Evolutionary conservation across 2,329 filamentous ascomycete genomes (phyloP).

Genomic region (Chaetoscypha palmicola): DNA sequence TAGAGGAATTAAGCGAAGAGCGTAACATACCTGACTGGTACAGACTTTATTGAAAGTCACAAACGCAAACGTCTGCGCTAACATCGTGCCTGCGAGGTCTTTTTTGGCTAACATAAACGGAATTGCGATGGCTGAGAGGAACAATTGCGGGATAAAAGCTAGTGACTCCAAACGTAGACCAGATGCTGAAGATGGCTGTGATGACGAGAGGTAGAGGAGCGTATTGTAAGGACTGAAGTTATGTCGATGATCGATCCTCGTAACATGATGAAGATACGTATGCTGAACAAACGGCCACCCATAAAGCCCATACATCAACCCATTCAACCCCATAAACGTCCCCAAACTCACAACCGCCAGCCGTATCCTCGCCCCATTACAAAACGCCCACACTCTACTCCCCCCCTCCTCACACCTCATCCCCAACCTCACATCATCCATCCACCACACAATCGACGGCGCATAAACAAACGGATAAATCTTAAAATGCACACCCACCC

Average conservation of each 20-base stretch:
- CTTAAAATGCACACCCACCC: conserved; percentile 89
- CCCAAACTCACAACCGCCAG: conserved; percentile 58
- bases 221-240: conserved; percentile 98
- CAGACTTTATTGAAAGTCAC: conserved; percentile 98
- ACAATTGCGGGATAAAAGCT: conserved; percentile 82
- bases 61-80: conserved; percentile 94
- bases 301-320: conserved; percentile 73
- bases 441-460: conserved; percentile 71
- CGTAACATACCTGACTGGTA: conserved; percentile 85
- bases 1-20: neutral
- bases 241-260: conserved; percentile 89
- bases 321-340: conserved; percentile 69
- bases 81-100: conserved; percentile 75
- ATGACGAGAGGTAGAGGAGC: conserved; percentile 79
- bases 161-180: conserved; percentile 59
- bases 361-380: conserved; percentile 47
- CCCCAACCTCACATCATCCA: conserved; percentile 42
- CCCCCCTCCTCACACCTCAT: conserved; percentile 9
- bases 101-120: conserved; percentile 71
- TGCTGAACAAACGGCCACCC: conserved; percentile 76
- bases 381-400: conserved; percentile 36
- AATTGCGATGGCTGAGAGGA: conserved; percentile 70
- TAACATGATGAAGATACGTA: conserved; percentile 89
- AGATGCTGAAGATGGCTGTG: conserved; percentile 38
- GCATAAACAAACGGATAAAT: conserved; percentile 98